Base-by-base conservation (phyloP, 225 moss, liverwort and hornwort species). In the Physcomitrellopsis africana region DNA sequence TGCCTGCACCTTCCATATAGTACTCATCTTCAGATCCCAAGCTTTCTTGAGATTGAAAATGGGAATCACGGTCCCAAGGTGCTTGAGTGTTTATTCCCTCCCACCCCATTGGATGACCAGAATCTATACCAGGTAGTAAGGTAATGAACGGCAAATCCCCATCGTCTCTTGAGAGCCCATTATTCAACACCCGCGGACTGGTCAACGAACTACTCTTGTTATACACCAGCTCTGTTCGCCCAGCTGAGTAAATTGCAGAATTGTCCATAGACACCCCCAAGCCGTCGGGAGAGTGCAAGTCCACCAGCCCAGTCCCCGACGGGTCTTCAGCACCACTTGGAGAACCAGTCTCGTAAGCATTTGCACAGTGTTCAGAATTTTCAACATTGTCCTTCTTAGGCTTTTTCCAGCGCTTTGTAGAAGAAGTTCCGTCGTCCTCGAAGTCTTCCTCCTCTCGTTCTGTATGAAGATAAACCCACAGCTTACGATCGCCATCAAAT, bases 391-490 rank as follows among this genome's bases (percentile, higher is more conserved):
- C 93, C 72, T 93, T 93, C 75, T 86, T 93, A 1, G 91, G 88
- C 74, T 93, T 93, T 77, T 93, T 93, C 93, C 93, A 93, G 72
- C 91, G 83, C 75, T 91, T 93, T 6, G 91, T 91, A 71, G 93
- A 91, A 29, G 91, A 89, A 69, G 93, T 93, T 45, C 89, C 87
- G 71, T 91, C 93, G 56, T 93, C 91, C 82, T 93, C 93, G 80
- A 93, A 93, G 77, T 93, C 90, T 71, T 89, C 93, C 70, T 93
- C 93, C 60, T 87, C 88, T 72, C 93, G 89, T 45, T 89, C 85
- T 54, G 89, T 93, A 77, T 93, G 93, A 72, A 93, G 86, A 69
- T 93, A 93, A 46, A 91, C 86, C 93, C 93, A 93, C 56, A 90
- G 70, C 67, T 93, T 93, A 66, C 90, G 91, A 73, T 93, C 93